A percentile compares a stretch with the other conserved stretches of the same genome.
phyloP scores from a whole-genome alignment of 1,139 yeast species.

The Sugiyamaella japonica region DNA sequence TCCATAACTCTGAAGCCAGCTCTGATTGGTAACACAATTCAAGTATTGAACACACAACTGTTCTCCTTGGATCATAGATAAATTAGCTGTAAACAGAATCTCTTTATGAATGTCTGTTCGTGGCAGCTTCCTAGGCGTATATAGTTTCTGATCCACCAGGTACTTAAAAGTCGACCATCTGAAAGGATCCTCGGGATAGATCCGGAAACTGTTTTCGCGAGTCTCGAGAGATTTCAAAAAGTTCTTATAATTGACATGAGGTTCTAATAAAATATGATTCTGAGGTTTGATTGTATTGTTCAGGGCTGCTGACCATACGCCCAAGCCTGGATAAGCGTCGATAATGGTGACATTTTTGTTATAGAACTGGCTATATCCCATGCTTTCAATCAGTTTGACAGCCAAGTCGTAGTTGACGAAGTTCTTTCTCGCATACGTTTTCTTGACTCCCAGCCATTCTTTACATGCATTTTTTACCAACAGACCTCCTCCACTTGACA shows the following conservation, averaged over 20 bases:
- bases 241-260: constrained; percentile 44
- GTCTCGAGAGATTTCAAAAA: constrained; percentile 26
- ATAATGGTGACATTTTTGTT: constrained; percentile 54
- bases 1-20: constrained; percentile 78
- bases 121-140: constrained; percentile 46
- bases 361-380: constrained; percentile 39
- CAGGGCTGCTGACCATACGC: constrained; percentile 48
- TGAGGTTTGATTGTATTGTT: constrained; percentile 58
- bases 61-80: constrained; percentile 62
- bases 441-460: constrained; percentile 25
- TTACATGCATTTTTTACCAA: constrained; percentile 19
- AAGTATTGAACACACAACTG: constrained; percentile 75
- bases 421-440: constrained; percentile 30
- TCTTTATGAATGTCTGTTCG: constrained; percentile 56
- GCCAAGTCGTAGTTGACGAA: constrained; percentile 30
- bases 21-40: constrained; percentile 63
- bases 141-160: constrained; percentile 45
- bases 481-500: not conserved
- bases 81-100: constrained; percentile 64
- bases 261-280: constrained; percentile 60
- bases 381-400: constrained; percentile 20
- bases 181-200: constrained; percentile 51
- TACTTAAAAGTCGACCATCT: constrained; percentile 60
- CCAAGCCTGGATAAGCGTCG: constrained; percentile 59
- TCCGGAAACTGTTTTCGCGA: constrained; percentile 24